A percentile compares a stretch with the other conserved stretches of the same genome.
Evolutionary conservation across 768 basidiomycete species (phyloP).

Genomic region (Kwoniella bestiolae): DNA sequence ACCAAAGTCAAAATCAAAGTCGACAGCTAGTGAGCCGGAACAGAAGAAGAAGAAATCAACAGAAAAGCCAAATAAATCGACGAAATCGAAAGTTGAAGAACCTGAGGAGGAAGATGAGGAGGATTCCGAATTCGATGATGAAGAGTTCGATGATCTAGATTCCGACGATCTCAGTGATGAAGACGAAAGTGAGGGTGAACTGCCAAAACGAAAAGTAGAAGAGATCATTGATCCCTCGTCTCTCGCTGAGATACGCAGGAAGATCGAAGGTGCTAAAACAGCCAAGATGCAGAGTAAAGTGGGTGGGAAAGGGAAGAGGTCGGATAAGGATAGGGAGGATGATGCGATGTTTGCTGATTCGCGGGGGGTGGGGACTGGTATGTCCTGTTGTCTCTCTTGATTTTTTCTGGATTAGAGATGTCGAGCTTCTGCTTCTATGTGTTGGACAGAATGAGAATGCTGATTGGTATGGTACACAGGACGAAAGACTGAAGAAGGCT

Average conservation of each 20-base stretch:
- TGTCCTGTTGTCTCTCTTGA: conserved; percentile 7
- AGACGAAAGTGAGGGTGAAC: conserved; percentile 12
- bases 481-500: conserved; percentile 57
- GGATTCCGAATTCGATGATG: not conserved
- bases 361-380: conserved; percentile 51
- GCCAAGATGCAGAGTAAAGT: conserved; percentile 1
- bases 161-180: conserved; percentile 4
- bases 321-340: conserved; percentile 42
- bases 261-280: conserved; percentile 8
- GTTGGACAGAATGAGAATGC: too few relatives aligned
- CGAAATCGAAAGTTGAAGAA: not conserved
- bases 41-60: not conserved
- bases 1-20: conserved; percentile 17
- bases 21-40: not conserved
- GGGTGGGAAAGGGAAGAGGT: conserved; percentile 5
- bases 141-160: not conserved
- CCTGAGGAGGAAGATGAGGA: not conserved
- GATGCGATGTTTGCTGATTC: conserved; percentile 54
- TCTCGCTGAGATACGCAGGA: conserved; percentile 17
- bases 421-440: not conserved
- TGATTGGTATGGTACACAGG: conserved; percentile 34
- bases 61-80: not conserved
- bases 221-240: conserved; percentile 34
- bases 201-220: conserved; percentile 7
- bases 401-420: not conserved